phyloP scores from a whole-genome alignment of 129 eudicot species.

The Centrapalus pauciflorus region DNA sequence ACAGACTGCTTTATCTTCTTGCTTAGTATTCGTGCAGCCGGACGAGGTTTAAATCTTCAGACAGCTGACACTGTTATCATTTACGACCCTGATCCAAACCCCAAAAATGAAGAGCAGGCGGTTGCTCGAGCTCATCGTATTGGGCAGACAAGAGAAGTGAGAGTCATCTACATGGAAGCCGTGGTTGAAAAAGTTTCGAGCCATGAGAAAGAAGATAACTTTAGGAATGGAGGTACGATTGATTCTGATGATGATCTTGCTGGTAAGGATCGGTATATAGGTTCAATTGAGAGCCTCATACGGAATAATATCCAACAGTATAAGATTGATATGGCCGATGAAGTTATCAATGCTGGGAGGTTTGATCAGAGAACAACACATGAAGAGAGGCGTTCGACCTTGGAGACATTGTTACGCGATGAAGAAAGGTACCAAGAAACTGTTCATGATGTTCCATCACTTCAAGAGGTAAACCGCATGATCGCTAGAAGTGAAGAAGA shows the following conservation, averaged over 20 bases:
- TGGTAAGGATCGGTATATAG: constrained; percentile 91
- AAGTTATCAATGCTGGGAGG: constrained; percentile 95
- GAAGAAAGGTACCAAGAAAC: constrained; percentile 95
- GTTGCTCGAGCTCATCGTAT: constrained; percentile 98
- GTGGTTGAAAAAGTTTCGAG: constrained; percentile 86
- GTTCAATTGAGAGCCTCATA: constrained; percentile 88
- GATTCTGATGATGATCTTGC: constrained; percentile 93
- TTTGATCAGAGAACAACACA: constrained; percentile 99
- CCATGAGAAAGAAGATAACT: constrained; percentile 79
- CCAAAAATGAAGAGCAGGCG: constrained; percentile 97
- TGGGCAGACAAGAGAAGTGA: constrained; percentile 94
- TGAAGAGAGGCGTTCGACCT: constrained; percentile 85
- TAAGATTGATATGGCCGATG: constrained; percentile 99
- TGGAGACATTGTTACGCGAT: constrained; percentile 81
- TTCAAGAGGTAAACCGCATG: constrained; percentile 93
- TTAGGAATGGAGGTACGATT: constrained; percentile 50
- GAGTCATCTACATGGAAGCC: constrained; percentile 93
- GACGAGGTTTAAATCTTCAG: constrained; percentile 89
- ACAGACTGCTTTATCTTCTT: constrained; percentile 88
- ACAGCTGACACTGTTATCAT: constrained; percentile 92
- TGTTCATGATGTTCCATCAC: constrained; percentile 92
- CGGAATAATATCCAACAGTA: constrained; percentile 92
- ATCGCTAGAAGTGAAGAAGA: constrained; percentile 97
- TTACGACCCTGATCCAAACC: constrained; percentile 97
- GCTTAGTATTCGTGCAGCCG: constrained; percentile 93